Percentiles rank a stretch among this genome's conserved stretches.
These are phyloP conservation scores for Priceomyces melissophilus DNA, from an alignment of 805 yeast genomes.

Conservation along the genomic window DNA sequence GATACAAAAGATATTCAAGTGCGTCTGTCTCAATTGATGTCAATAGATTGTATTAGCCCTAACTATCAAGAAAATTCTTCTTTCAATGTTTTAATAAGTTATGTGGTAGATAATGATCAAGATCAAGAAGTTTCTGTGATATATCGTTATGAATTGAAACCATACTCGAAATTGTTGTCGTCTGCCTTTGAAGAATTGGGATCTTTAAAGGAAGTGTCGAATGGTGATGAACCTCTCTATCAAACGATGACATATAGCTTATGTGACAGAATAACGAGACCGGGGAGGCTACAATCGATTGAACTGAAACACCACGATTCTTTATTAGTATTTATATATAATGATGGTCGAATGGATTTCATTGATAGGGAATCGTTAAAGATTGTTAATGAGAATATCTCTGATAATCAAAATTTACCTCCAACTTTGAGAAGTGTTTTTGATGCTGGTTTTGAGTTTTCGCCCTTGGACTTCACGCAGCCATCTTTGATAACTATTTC, in stretches of 20 bases:
- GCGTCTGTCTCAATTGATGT: slow-evolving; percentile 13
- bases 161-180: slow-evolving; percentile 20
- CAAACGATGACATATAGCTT: slow-evolving; percentile 14
- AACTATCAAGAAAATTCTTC: slow-evolving; percentile 38
- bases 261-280: slow-evolving; percentile 25
- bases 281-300: slow-evolving; percentile 27
- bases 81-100: slow-evolving; percentile 45
- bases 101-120: slow-evolving; percentile 21
- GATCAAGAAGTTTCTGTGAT: slow-evolving; percentile 15
- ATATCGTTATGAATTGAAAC: slow-evolving; percentile 26
- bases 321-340: slow-evolving; percentile 35
- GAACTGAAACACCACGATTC: slow-evolving; percentile 37
- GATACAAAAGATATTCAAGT: slow-evolving; percentile 14
- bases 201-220: slow-evolving; percentile 13
- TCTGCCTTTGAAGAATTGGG: slow-evolving; percentile 32
- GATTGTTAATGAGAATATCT: slow-evolving; percentile 11
- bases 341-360: slow-evolving; percentile 45
- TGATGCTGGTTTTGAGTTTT: slow-evolving; percentile 55
- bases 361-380: slow-evolving; percentile 36
- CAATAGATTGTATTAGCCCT: slow-evolving; percentile 46
- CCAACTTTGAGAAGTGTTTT: slow-evolving; percentile 37
- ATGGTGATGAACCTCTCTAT: neutral
- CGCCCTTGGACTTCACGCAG: slow-evolving; percentile 14
- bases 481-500: slow-evolving; percentile 43
- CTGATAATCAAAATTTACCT: slow-evolving; percentile 4